Evolutionary conservation across 2,329 filamentous ascomycete genomes (phyloP), one percentile per base, ranked within the genome.

Genomic region (Sclerotinia minor): DNA sequence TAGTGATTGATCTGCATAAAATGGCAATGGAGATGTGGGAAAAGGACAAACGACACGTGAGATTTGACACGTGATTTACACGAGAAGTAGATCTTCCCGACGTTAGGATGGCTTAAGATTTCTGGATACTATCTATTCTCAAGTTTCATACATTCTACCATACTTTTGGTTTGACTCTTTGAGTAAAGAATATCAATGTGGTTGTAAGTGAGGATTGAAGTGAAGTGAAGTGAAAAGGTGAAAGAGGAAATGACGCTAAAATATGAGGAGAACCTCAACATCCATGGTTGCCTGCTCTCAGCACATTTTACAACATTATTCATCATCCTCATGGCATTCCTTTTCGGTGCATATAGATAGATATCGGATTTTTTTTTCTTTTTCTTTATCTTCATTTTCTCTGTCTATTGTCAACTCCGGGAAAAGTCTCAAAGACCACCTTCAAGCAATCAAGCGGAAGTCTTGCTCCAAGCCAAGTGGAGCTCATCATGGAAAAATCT

Each of bases 221-320:
- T 21, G 24, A 50, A 50, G 59, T 21, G n/a, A 50, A 63, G 61
- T 55, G 35, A 64, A 45, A 45, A 44, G 24, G 19, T 17, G 47
- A 41, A 57, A 24, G n/a, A 24, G 54, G 54, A 50, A 63, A 50
- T 24, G n/a, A 50, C 59, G 59, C 59, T 63, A 63, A 63, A 63
- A 38, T 26, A 38, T 63, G 45, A 61, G 45, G 59, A n/a, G 32
- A 19, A 49, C 8, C 11, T 29, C 29, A 50, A 63, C 59, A 41
- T 63, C 59, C 32, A 63, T 63, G n/a, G 38, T 41, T 41, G 38
- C 38, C 2, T 63, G 45, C 45, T 32, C 38, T 52, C 1, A 21
- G 26, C 59, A 50, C 45, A 38, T 49, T 63, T 63, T 15, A 52
- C 47, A 38, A 11, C n/a, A 50, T 50, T 21, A 2, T 26, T 50